These are phyloP conservation scores for Striga asiatica DNA, from an alignment of 257 asterid species.

Conservation along the genomic window DNA sequence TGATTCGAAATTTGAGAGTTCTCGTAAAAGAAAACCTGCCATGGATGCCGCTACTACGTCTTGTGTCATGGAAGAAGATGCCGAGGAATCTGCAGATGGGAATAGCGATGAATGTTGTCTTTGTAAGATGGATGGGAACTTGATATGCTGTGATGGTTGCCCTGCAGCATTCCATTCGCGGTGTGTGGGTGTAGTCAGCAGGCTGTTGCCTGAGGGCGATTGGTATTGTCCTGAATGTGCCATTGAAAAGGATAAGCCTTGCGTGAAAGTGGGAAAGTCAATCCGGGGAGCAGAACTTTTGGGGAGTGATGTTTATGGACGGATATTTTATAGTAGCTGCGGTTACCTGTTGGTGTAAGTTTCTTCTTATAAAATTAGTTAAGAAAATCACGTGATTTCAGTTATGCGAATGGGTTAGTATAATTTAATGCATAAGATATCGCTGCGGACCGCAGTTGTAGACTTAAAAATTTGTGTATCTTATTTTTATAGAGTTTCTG, in stretches of 20 bases:
- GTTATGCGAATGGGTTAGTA: constrained; percentile 7
- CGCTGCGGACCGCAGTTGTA: constrained; percentile 1
- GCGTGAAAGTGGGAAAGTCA: constrained; percentile 49
- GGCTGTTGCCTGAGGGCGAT: constrained; percentile 89
- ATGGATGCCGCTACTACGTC: constrained; percentile 45
- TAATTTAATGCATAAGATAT: not conserved
- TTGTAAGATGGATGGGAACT: constrained; percentile 90
- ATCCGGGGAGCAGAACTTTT: constrained; percentile 71
- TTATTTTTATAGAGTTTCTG: constrained; percentile 7
- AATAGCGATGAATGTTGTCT: constrained; percentile 93
- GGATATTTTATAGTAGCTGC: constrained; percentile 63
- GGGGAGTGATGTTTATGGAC: constrained; percentile 77
- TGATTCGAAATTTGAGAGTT: constrained; percentile 28
- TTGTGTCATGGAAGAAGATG: constrained; percentile 53
- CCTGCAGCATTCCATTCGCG: constrained; percentile 95
- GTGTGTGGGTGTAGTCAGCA: constrained; percentile 80
- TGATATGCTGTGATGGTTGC: constrained; percentile 98
- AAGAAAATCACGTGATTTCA: constrained; percentile 2
- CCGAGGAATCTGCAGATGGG: constrained; percentile 47
- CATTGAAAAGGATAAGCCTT: constrained; percentile 55
- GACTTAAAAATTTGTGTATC: not conserved
- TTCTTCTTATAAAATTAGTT: constrained; percentile 14
- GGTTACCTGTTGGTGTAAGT: constrained; percentile 94
- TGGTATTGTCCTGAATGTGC: constrained; percentile 97
- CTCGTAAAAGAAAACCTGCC: constrained; percentile 45